Evolutionary conservation across 2,329 filamentous ascomycete genomes (phyloP).

Genomic region (Penicillium sp.): DNA sequence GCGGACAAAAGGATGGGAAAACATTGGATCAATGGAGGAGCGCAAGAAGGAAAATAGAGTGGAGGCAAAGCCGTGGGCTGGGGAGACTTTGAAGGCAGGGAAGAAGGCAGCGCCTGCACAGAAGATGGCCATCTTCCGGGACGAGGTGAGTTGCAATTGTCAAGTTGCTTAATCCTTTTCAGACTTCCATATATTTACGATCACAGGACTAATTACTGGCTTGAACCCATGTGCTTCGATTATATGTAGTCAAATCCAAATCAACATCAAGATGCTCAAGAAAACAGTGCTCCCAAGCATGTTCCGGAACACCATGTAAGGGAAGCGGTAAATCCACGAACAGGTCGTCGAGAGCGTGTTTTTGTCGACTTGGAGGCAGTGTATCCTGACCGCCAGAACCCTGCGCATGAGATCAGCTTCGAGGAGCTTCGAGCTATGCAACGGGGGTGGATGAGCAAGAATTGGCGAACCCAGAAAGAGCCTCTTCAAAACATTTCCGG

Average conservation of each 20-base stretch:
- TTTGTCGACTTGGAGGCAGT: conserved; percentile 83
- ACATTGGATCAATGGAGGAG: conserved; percentile 80
- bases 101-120: conserved; percentile 74
- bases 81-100: conserved; percentile 84
- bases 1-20: conserved; percentile 80
- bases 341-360: conserved; percentile 79
- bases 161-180: conserved; percentile 36
- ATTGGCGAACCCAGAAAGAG: conserved; percentile 51
- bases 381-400: conserved; percentile 74
- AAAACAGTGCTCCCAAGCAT: conserved; percentile 51
- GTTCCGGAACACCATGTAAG: conserved; percentile 74
- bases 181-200: conserved; percentile 74
- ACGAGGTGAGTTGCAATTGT: conserved; percentile 73
- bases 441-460: conserved; percentile 64
- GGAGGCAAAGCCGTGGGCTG: conserved; percentile 86
- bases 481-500: conserved; percentile 59
- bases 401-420: conserved; percentile 78
- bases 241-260: conserved; percentile 51
- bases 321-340: conserved; percentile 78
- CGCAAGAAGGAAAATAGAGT: conserved; percentile 91
- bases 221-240: conserved; percentile 44
- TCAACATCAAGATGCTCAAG: conserved; percentile 33
- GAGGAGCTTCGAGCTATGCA: conserved; percentile 84
- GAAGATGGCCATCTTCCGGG: conserved; percentile 93
- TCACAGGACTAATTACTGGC: conserved; percentile 88